Base-by-base conservation (phyloP, 2,329 filamentous ascomycete species). In the Rutstroemia sp. region DNA sequence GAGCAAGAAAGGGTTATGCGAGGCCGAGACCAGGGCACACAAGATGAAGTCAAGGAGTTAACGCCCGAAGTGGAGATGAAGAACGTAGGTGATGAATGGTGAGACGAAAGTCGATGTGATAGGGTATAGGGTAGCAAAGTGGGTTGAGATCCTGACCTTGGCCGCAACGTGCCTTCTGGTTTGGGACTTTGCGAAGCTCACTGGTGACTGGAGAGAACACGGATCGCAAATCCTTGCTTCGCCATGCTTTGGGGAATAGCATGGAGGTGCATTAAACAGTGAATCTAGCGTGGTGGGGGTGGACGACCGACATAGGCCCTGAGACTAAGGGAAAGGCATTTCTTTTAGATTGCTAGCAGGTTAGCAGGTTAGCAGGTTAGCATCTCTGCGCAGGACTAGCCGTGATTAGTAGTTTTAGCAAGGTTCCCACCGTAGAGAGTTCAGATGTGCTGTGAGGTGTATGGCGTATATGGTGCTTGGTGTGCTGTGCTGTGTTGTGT, bases 31-130 rank as follows among this genome's bases (percentile, higher is more conserved):
- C 37, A 50, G 52, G 46, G 38, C 46, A 55, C 49, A 55, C 46
- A 55, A 44, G 53, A 55, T 50, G 41, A 27, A 38, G 18, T 50
- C 37, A 25, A 25, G 46, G 38, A 34, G 52, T 27, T 50, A 50
- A 38, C 44, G 21, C 41, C 23, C 45, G 25, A 42, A 55, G 52
- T 55, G 52, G 52, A 55, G 45, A 50, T 50, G 34, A 23, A 55
- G 52, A 50, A 50, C 25, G 49, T 50, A 21, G 37, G 27, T 41
- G 25, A 27, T 49, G 52, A 50, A 39, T 41, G 46, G 52, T 55
- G 46, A 55, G 39, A 50, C 30, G 46, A 34, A 55, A 50, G 51
- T 19, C 16, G 27, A 50, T 50, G 27, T 50, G 53, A 55, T 55
- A 54, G 53, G 53, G 9, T 34, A 55, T 45, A n/a, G 23, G 23